Conservation (phyloP, 805 yeast species). For the Nematodospora valgi region DNA sequence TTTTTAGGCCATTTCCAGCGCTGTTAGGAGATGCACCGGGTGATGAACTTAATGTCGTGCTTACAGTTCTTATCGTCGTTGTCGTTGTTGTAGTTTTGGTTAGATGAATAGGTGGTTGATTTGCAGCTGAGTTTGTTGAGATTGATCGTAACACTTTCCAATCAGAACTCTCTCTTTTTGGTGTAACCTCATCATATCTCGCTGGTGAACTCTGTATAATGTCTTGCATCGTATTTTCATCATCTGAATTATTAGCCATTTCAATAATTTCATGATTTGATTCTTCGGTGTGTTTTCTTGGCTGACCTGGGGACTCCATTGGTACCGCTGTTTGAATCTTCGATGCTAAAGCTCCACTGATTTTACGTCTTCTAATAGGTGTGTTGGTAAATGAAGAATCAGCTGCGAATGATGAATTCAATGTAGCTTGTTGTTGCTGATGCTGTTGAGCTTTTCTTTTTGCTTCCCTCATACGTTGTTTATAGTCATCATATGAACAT, state of each 20-base stretch:
- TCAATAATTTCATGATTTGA: slow-evolving; percentile 29
- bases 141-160: slow-evolving; percentile 41
- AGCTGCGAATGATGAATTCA: slow-evolving; percentile 24
- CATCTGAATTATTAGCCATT: slow-evolving; percentile 43
- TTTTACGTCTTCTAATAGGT: slow-evolving; percentile 66
- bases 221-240: slow-evolving; percentile 31
- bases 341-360: slow-evolving; percentile 64
- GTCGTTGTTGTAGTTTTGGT: slow-evolving; percentile 42
- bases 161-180: slow-evolving; percentile 23
- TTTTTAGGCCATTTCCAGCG: slow-evolving; percentile 17
- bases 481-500: slow-evolving; percentile 59
- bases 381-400: slow-evolving; percentile 56
- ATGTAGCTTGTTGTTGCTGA: slow-evolving; percentile 32
- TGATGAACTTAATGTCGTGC: slow-evolving; percentile 34
- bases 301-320: slow-evolving; percentile 93
- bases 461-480: slow-evolving; percentile 47
- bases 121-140: slow-evolving; percentile 24
- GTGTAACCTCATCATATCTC: slow-evolving; percentile 15
- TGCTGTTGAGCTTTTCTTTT: slow-evolving; percentile 22
- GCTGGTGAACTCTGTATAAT: slow-evolving; percentile 9
- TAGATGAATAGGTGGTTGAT: slow-evolving; percentile 32
- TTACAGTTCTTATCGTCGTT: slow-evolving; percentile 49
- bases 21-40: slow-evolving; percentile 25
- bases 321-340: slow-evolving; percentile 81
- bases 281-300: slow-evolving; percentile 61